A percentile compares a stretch with the other conserved stretches of the same genome.
phyloP scores from a whole-genome alignment of 108 stramenopile species.

The Aurantiochytrium sp. region DNA sequence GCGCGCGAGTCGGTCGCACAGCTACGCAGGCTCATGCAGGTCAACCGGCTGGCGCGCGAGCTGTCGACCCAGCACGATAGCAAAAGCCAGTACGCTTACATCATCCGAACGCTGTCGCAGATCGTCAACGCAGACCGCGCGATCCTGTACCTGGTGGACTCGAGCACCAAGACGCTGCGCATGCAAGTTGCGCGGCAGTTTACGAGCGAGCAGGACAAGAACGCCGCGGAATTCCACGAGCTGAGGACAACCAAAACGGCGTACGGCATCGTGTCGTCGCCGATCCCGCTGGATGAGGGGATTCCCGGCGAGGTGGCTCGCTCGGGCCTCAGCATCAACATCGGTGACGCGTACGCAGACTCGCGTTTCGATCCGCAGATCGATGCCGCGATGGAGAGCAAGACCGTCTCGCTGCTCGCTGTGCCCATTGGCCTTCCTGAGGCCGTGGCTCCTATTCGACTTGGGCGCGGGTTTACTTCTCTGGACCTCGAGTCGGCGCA shows the following conservation, averaged over 20 bases:
- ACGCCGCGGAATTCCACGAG: too few species aligned
- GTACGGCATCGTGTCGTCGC: background rate
- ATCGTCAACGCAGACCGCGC: slow-evolving; percentile 13
- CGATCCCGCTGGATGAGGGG: background rate
- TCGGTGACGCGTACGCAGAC: slow-evolving; percentile 43
- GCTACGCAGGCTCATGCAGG: background rate
- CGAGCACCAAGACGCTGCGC: background rate
- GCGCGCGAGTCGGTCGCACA: background rate
- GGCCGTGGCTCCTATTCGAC: background rate
- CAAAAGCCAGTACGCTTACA: slow-evolving; percentile 4
- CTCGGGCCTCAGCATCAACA: slow-evolving; percentile 31
- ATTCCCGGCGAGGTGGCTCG: background rate
- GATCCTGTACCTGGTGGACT: background rate
- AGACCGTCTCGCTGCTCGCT: slow-evolving; percentile 49
- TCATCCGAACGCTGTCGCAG: background rate
- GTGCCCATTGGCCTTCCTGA: slow-evolving; percentile 39
- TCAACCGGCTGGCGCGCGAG: background rate
- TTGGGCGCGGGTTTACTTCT: background rate
- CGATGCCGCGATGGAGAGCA: slow-evolving; percentile 48
- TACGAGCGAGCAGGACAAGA: background rate
- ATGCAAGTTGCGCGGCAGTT: background rate
- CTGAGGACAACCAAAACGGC: too few species aligned
- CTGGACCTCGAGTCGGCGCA: background rate
- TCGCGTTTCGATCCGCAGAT: slow-evolving; percentile 31
- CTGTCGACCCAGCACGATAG: background rate